phyloP scores from a whole-genome alignment of 108 stramenopile species.

The Stephanodiscus triporus region DNA sequence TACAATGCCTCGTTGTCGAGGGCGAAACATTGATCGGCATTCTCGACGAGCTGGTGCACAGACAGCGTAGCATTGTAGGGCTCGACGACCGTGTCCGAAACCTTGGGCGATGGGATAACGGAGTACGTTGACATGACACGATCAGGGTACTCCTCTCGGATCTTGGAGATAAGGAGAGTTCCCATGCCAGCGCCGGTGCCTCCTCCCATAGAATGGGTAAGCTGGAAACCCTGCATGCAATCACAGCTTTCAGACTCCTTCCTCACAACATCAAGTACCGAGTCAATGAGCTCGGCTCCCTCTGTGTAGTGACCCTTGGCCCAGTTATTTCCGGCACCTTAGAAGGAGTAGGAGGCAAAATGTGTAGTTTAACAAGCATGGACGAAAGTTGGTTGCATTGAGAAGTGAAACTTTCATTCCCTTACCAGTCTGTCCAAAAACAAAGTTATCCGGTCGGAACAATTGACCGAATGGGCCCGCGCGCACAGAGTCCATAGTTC shows the following conservation, averaged over 20 bases:
- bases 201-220: conserved; percentile 94
- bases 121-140: conserved; percentile 93
- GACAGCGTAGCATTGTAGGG: conserved; percentile 98
- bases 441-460: conserved; percentile 97
- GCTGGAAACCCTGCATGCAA: conserved; percentile 88
- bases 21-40: conserved; percentile 95
- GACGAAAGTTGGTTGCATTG: background rate
- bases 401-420: background rate
- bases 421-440: conserved; percentile 89
- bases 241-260: conserved; percentile 95
- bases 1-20: conserved; percentile 98
- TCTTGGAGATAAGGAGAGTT: conserved; percentile 94
- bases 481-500: conserved; percentile 92
- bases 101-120: conserved; percentile 94
- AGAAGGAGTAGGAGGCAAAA: background rate
- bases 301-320: conserved; percentile 98
- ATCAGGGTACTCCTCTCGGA: conserved; percentile 96
- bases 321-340: conserved; percentile 89
- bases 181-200: conserved; percentile 95
- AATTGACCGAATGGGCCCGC: conserved; percentile 75
- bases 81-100: conserved; percentile 96
- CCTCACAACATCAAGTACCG: conserved; percentile 92
- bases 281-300: conserved; percentile 95
- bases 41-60: conserved; percentile 97
- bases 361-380: background rate